phyloP scores from a whole-genome alignment of 805 yeast genomes.

The Teunomyces stri region DNA sequence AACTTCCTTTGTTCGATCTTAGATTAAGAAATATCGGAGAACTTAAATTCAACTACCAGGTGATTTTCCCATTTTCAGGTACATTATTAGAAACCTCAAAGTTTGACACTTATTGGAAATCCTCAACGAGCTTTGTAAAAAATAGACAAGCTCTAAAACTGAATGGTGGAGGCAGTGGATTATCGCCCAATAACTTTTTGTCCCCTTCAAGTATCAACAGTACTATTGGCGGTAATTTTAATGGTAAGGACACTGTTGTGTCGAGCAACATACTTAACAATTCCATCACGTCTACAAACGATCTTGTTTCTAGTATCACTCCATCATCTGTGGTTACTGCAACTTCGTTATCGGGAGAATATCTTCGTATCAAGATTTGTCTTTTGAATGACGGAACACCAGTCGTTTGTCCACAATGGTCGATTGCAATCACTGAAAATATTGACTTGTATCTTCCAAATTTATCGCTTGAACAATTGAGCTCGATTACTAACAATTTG shows the following conservation, averaged over 20 bases:
- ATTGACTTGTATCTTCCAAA: conserved; percentile 62
- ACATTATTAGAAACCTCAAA: conserved; percentile 81
- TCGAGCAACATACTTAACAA: conserved; percentile 4
- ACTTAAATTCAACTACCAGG: conserved; percentile 70
- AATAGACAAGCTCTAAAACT: conserved; percentile 25
- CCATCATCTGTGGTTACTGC: conserved; percentile 79
- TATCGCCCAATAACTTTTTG: conserved; percentile 41
- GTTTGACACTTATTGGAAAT: conserved; percentile 96
- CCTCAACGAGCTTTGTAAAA: conserved; percentile 58
- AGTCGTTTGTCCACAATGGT: conserved; percentile 70
- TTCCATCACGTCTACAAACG: conserved; percentile 16
- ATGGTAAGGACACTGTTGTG: conserved; percentile 8
- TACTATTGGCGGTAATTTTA: conserved; percentile 9
- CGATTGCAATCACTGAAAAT: conserved; percentile 48
- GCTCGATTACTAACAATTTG: conserved; percentile 36
- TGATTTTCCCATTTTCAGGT: conserved; percentile 88
- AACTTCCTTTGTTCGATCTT: conserved; percentile 78
- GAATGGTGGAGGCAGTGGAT: conserved; percentile 35
- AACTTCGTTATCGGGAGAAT: conserved; percentile 82
- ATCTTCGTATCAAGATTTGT: conserved; percentile 66
- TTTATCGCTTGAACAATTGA: conserved; percentile 48
- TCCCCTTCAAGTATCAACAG: conserved; percentile 31
- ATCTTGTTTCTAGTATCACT: conserved; percentile 16
- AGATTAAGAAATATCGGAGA: conserved; percentile 82
- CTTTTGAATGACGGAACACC: conserved; percentile 82